Base-by-base conservation (phyloP, 2,329 filamentous ascomycete genomes). In the Gliomastix tumulicola region DNA sequence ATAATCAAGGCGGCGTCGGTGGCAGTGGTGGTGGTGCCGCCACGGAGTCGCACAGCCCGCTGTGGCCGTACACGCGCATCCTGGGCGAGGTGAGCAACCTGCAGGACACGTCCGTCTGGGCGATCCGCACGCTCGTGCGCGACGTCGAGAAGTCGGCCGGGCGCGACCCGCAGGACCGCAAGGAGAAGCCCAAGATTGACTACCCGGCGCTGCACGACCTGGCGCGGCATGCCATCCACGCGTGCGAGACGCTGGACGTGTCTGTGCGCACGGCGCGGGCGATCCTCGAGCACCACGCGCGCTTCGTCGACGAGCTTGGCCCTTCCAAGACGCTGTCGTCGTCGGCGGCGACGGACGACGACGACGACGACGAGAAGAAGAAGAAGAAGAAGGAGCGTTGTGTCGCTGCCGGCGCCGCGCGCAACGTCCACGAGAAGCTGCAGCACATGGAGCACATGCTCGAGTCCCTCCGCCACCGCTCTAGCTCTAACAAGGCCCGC, bases 181-280 rank as follows among this genome's bases (percentile, higher is more conserved):
- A 23, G 11, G n/a, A 4, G 10, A 35, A 13, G 13, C 15, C 32
- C 15, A 16, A 12, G 7, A 27, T 11, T 4, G 16, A 32, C 2
- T 41, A 60, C 20, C 68, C 63, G 21, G 36, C 46, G 2, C 42
- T 69, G 3, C 65, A 70, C 34, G 60, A 69, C 17, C 51, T 64
- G 0, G 55, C 64, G 1, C 46, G 67, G 2, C 67, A 71, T 32
- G 57, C 59, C 0, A 62, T 67, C 13, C 67, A 71, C 40, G 57
- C 66, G 3, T 54, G 48, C 0, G 68, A 71, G 34, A 66, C 63
- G 0, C 50, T 69, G 0, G 53, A 61, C 1, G 49, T n/a, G n/a
- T n/a, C n/a, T n/a, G n/a, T n/a, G n/a, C n/a, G n/a, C n/a, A n/a
- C 67, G 0, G 53, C 54, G 1, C 43, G 46, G 1, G 47, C 53